Base-by-base conservation (phyloP, 192 early-diverging fungal species). In the Thoreauomyces humboldtii region DNA sequence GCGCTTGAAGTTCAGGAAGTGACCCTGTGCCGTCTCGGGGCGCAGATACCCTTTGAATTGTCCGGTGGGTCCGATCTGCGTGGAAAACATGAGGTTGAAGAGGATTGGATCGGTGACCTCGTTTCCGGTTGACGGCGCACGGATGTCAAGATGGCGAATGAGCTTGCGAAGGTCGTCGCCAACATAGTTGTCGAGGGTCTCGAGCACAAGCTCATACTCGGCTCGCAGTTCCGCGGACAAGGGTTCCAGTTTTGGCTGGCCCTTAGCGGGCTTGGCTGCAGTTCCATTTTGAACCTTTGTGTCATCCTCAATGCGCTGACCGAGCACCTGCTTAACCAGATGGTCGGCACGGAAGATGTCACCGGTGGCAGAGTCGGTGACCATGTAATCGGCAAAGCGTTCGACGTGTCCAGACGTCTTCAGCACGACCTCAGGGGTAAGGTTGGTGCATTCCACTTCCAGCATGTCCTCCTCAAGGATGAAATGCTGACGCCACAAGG, bases 81-180 rank as follows among this genome's bases (percentile, higher is more conserved):
- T 95, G 51, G 92, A 89, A 70, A 99, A 99, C 95, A 99, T 99
- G 56, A 99, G 86, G 84, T 99, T 99, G 88, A 99, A 99, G 61
- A 90, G 85, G 22, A 88, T 88, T 25, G 95, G 95, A 37, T 87
- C 81, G 6, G 93, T 88, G 21, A 99, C 81, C 47, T 89, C 86
- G 77, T 97, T 97, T 68, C 90, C 91, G 36, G 91, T 91, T 60
- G 93, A 90, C 21, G 96, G 93, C 22, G 91, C 89, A 38, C 89
- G 87, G 68, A 99, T 94, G 61, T 92, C 86, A 55, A 87, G 81
- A 35, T 82, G 83, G 55, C 77, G 71, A 69, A 99, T 95, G 34
- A 99, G 80, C 63, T 90, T 87, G 59, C 77, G 86, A 60, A 99
- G 84, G 36, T 86, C 91, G 4, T 86, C 76, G 52, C 95, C 94